Evolutionary conservation across 306 rosid species (phyloP), one percentile per base, ranked within the genome.

Genomic region (Hylodesmum podocarpum): DNA sequence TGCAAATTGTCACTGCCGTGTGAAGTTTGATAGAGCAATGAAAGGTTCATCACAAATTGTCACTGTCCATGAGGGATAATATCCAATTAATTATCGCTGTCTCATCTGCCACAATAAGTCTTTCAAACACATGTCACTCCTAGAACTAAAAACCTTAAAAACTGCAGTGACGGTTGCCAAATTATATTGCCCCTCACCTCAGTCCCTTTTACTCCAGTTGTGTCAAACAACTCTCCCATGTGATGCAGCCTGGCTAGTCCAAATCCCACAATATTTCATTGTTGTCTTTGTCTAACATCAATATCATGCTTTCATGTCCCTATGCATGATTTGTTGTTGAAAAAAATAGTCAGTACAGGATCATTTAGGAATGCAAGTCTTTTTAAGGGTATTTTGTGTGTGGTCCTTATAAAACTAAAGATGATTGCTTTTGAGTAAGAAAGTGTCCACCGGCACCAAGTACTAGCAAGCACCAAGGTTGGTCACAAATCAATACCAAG

Each of bases 241-340:
- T 75, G 70, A 40, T 84, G 87, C 66, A 86, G 62, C 19, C 80
- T 72, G 36, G 86, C 92, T 53, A 84, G 62, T 10, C 88, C 80
- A 7, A 86, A 64, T 81, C 88, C 73, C 8, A 28, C 25, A 62
- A 36, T 36, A 19, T 63, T 63, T 4, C 65, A 55, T 55, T 54
- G 8, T 3, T 82, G 58, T 90, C 87, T 61, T 76, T 86, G 64
- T 87, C 90, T 8, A 84, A 80, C 10, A 89, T 59, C 64, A 89
- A 76, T 89, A 83, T 79, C 76, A 75, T 16, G 88, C 70, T 64
- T 87, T 90, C n/a, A 87, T 72, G 67, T 86, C 86, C 77, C 90
- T 80, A 44, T 87, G 15, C 9, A 11, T 54, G 18, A 54, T 11
- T 24, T 54, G 61, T 22, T 21, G n/a, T 51, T 8, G 15, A 51